phyloP scores from a whole-genome alignment of 2,329 filamentous ascomycete species.

The Grosmannia clavigera region DNA sequence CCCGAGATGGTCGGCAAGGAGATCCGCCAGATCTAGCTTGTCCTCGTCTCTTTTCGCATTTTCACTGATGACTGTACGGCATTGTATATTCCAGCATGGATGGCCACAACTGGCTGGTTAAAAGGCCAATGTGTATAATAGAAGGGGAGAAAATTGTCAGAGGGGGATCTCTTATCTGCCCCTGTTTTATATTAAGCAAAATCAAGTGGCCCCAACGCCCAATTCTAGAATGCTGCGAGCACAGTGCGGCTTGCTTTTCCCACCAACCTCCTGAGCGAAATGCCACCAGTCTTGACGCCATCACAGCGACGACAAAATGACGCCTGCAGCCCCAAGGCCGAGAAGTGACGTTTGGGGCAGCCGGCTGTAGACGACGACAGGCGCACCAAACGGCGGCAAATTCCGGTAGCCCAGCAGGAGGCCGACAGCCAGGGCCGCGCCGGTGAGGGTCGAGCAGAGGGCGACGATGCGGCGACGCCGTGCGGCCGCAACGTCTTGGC shows the following conservation, averaged over 20 bases:
- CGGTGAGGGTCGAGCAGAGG: slow-evolving; percentile 23
- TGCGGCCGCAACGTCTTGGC: not conserved
- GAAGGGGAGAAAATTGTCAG: not conserved
- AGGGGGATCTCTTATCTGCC: not conserved
- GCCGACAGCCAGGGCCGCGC: slow-evolving; percentile 24
- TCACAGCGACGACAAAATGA: not conserved
- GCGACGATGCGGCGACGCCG: slow-evolving; percentile 19
- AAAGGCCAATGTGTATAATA: not conserved
- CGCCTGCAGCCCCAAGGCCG: not conserved
- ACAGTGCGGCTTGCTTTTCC: not conserved
- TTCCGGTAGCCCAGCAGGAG: slow-evolving; percentile 25
- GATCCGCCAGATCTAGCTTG: slow-evolving; percentile 59
- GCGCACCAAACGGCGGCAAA: slow-evolving; percentile 32
- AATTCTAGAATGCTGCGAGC: not conserved
- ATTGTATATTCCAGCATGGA: not conserved
- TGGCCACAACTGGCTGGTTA: not conserved
- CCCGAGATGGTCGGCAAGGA: slow-evolving; percentile 86
- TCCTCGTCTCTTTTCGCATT: not conserved
- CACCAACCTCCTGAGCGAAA: not conserved
- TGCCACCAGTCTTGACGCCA: not conserved
- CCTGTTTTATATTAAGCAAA: not conserved
- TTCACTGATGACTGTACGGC: not conserved
- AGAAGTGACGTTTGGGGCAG: slow-evolving; percentile 12
- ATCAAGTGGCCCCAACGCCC: not conserved
- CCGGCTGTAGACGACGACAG: slow-evolving; percentile 29